Conservation (phyloP, 2,329 filamentous ascomycete genomes). For the Atkinsonella hypoxylon region DNA sequence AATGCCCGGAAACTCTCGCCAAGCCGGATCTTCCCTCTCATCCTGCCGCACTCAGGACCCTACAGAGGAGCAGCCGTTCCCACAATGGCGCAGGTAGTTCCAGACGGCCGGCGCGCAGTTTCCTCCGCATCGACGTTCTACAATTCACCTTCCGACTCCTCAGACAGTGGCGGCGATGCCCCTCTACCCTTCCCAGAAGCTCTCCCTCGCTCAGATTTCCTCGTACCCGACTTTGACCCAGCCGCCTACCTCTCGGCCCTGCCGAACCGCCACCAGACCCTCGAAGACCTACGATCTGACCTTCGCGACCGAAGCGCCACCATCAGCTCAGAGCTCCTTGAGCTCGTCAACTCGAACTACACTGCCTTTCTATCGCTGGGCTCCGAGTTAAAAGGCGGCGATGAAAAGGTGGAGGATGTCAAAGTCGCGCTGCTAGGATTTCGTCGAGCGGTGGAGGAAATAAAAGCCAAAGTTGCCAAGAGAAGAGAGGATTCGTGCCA, state of each 20-base stretch:
- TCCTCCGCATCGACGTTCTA: conserved; percentile 8
- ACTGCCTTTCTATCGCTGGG: conserved; percentile 81
- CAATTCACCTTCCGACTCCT: conserved; percentile 9
- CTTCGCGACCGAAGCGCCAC: conserved; percentile 68
- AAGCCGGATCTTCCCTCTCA: not conserved
- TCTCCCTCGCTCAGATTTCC: conserved; percentile 72
- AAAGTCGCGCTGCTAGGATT: conserved; percentile 80
- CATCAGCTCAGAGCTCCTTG: conserved; percentile 76
- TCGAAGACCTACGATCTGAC: conserved; percentile 83
- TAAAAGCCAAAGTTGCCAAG: conserved; percentile 53
- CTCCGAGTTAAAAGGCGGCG: conserved; percentile 69
- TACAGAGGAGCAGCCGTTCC: not conserved
- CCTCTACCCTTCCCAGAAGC: conserved; percentile 81
- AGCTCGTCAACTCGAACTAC: conserved; percentile 93
- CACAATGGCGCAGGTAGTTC: conserved; percentile 4
- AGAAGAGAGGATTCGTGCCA: conserved; percentile 50
- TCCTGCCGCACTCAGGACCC: not conserved
- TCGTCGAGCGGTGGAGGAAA: conserved; percentile 63
- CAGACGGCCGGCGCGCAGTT: conserved; percentile 7
- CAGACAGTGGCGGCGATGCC: conserved; percentile 43
- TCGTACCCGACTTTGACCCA: conserved; percentile 65
- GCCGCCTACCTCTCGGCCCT: conserved; percentile 70
- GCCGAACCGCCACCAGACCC: conserved; percentile 81
- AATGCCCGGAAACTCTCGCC: not conserved
- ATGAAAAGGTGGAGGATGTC: conserved; percentile 84